phyloP scores from a whole-genome alignment of 371 early-diverging fungal species.

The Mucor racemosus region DNA sequence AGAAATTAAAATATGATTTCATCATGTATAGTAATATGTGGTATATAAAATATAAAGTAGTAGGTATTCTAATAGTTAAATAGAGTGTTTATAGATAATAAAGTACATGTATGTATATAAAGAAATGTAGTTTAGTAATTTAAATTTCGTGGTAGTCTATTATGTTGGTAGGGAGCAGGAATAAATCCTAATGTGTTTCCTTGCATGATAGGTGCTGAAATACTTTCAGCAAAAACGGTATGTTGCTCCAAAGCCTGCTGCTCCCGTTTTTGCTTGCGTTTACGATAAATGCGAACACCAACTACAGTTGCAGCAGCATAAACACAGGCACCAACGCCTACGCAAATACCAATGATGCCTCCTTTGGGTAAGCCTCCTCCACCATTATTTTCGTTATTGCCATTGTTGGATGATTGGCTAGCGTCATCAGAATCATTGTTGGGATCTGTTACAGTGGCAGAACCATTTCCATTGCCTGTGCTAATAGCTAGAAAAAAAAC shows the following conservation, averaged over 20 bases:
- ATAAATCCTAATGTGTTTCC: slow-evolving; percentile 12
- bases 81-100: too few species aligned
- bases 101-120: too few species aligned
- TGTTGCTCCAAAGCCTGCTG: slow-evolving; percentile 36
- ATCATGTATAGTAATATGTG: too few species aligned
- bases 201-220: slow-evolving; percentile 31
- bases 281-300: slow-evolving; percentile 40
- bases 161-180: not conserved
- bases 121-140: not conserved
- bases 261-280: slow-evolving; percentile 27
- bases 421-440: not conserved
- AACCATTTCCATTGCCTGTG: not conserved
- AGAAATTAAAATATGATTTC: too few species aligned
- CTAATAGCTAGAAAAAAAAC: not conserved
- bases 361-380: slow-evolving; percentile 35
- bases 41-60: too few species aligned
- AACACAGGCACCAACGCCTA: slow-evolving; percentile 41
- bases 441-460: slow-evolving; percentile 1
- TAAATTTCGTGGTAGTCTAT: not conserved
- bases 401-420: not conserved
- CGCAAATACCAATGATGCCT: slow-evolving; percentile 46
- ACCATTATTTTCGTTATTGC: not conserved
- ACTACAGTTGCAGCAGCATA: slow-evolving; percentile 48
- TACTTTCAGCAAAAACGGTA: slow-evolving; percentile 37
- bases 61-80: too few species aligned